Conservation (phyloP, 257 asterid genomes). For the Fraxinus pennsylvanica region DNA sequence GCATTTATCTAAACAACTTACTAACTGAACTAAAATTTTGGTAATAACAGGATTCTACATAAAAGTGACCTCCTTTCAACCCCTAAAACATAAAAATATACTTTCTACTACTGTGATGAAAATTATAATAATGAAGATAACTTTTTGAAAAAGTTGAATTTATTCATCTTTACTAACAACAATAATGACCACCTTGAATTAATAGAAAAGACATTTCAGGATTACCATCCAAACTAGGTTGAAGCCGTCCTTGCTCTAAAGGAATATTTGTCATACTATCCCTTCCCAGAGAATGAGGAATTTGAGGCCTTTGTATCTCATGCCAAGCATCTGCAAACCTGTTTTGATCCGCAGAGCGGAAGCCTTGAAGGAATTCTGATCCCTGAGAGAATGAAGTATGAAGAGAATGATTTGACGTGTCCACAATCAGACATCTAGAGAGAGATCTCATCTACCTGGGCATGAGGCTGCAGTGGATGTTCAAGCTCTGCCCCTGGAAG, state of each 20-base stretch:
- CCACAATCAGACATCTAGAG: slow-evolving; percentile 12
- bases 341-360: slow-evolving; percentile 71
- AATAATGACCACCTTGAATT: slow-evolving; percentile 16
- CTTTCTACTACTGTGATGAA: not conserved
- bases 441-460: slow-evolving; percentile 57
- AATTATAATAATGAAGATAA: not conserved
- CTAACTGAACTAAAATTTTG: not conserved
- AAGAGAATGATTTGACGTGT: slow-evolving; percentile 21
- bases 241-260: slow-evolving; percentile 53
- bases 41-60: not conserved
- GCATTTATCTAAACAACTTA: not conserved
- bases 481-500: slow-evolving; percentile 92
- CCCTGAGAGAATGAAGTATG: slow-evolving; percentile 49
- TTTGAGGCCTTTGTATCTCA: slow-evolving; percentile 80
- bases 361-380: slow-evolving; percentile 80
- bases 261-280: slow-evolving; percentile 55
- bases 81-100: slow-evolving; percentile 1
- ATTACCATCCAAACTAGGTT: slow-evolving; percentile 72
- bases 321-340: slow-evolving; percentile 91
- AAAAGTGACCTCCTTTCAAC: not conserved
- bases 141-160: not conserved
- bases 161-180: not conserved
- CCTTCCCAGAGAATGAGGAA: slow-evolving; percentile 50
- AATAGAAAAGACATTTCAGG: slow-evolving; percentile 15
- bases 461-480: slow-evolving; percentile 57